A percentile compares a stretch with the other conserved stretches of the same genome.
These are phyloP conservation scores for Ustanciosporium gigantosporum DNA, from an alignment of 1,284 basidiomycete genomes.

Conservation along the genomic window DNA sequence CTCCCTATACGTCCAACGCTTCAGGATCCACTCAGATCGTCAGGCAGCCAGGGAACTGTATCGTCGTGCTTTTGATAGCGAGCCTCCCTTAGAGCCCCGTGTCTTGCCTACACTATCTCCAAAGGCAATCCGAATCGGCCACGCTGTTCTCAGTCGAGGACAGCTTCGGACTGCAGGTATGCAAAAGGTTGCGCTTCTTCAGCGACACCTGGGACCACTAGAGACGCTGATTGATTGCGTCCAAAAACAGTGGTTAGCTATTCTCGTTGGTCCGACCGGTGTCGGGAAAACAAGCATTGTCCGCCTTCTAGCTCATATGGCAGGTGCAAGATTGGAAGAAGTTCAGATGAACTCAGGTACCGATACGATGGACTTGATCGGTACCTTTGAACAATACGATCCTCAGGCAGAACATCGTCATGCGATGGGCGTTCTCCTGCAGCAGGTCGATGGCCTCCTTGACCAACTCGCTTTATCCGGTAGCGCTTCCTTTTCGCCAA, in stretches of 20 bases:
- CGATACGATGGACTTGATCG: slow-evolving; percentile 91
- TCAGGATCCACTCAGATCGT: slow-evolving; percentile 75
- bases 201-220: slow-evolving; percentile 71
- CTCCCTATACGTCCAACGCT: slow-evolving; percentile 76
- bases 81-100: slow-evolving; percentile 49
- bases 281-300: slow-evolving; percentile 82
- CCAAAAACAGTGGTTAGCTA: slow-evolving; percentile 81
- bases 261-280: slow-evolving; percentile 76
- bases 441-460: slow-evolving; percentile 11
- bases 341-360: slow-evolving; percentile 83
- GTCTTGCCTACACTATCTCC: slow-evolving; percentile 66
- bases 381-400: slow-evolving; percentile 85
- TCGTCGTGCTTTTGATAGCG: slow-evolving; percentile 66
- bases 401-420: slow-evolving; percentile 22
- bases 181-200: slow-evolving; percentile 66
- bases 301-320: slow-evolving; percentile 72
- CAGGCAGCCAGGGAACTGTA: slow-evolving; percentile 70
- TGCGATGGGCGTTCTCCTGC: slow-evolving; percentile 6
- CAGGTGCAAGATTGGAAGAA: slow-evolving; percentile 73
- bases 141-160: slow-evolving; percentile 66
- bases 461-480: slow-evolving; percentile 3
- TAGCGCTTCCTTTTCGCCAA: slow-evolving; percentile 3
- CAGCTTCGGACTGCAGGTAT: neutral
- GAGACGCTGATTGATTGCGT: slow-evolving; percentile 79
- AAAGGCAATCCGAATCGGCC: slow-evolving; percentile 71